Conservation (phyloP, 805 yeast species). For the Wickerhamomyces chaumierensis region DNA sequence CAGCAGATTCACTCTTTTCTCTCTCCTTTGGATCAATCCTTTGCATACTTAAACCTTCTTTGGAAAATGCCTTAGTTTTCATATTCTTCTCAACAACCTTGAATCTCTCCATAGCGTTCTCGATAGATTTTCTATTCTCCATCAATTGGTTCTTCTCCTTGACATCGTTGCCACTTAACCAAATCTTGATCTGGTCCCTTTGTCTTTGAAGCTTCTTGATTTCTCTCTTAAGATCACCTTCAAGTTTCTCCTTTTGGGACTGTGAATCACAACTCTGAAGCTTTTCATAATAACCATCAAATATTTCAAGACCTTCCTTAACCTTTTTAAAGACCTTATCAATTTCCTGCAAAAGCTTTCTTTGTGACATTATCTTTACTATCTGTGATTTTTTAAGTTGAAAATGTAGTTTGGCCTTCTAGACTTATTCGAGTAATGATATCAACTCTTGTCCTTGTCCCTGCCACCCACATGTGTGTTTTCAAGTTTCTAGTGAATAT, state of each 20-base stretch:
- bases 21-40: slow-evolving; percentile 68
- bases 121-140: slow-evolving; percentile 65
- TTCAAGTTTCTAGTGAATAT: too few relatives aligned
- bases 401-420: too few relatives aligned
- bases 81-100: slow-evolving; percentile 87
- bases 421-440: too few relatives aligned
- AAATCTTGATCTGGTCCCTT: slow-evolving; percentile 89
- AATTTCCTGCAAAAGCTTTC: slow-evolving; percentile 55
- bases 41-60: slow-evolving; percentile 78
- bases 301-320: slow-evolving; percentile 78
- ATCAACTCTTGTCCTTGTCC: too few relatives aligned
- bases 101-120: slow-evolving; percentile 86
- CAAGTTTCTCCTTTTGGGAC: slow-evolving; percentile 88
- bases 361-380: slow-evolving; percentile 31
- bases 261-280: slow-evolving; percentile 69
- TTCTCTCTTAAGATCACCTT: slow-evolving; percentile 85
- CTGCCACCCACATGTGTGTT: too few relatives aligned
- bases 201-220: slow-evolving; percentile 88
- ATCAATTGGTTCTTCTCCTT: slow-evolving; percentile 76
- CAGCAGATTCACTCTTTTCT: slow-evolving; percentile 62
- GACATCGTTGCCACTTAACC: slow-evolving; percentile 87
- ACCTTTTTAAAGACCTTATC: slow-evolving; percentile 90
- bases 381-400: too few relatives aligned
- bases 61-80: slow-evolving; percentile 89
- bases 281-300: slow-evolving; percentile 80